Evolutionary conservation across 2,329 filamentous ascomycete species (phyloP).

Genomic region (Massarina eburnea): DNA sequence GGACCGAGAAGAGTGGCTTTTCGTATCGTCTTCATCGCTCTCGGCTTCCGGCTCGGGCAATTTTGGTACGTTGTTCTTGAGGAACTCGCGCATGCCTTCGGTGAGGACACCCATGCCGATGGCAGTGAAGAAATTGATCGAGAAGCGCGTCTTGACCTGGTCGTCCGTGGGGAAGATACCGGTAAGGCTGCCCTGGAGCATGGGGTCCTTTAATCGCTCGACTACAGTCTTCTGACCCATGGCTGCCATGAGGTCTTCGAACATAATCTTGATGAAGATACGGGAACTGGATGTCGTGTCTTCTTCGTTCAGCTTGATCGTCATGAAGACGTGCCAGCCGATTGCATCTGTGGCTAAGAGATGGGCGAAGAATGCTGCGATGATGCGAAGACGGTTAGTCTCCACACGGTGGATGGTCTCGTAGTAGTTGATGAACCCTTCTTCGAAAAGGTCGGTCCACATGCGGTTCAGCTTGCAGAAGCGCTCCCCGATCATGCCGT

Average conservation of each 20-base stretch:
- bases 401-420: slow-evolving; percentile 97
- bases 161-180: slow-evolving; percentile 90
- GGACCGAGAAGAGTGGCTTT: slow-evolving; percentile 38
- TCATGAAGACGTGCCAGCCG: slow-evolving; percentile 85
- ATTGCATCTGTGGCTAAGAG: slow-evolving; percentile 85
- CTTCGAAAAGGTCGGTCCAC: slow-evolving; percentile 91
- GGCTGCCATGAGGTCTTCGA: slow-evolving; percentile 87
- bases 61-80: slow-evolving; percentile 82
- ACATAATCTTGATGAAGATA: slow-evolving; percentile 98
- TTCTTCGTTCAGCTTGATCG: slow-evolving; percentile 90
- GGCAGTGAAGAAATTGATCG: slow-evolving; percentile 99
- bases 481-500: slow-evolving; percentile 88
- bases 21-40: slow-evolving; percentile 36
- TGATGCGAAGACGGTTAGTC: slow-evolving; percentile 91
- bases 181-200: slow-evolving; percentile 73
- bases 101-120: slow-evolving; percentile 95
- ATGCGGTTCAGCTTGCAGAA: slow-evolving; percentile 95
- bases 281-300: slow-evolving; percentile 95
- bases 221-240: slow-evolving; percentile 81
- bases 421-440: slow-evolving; percentile 89
- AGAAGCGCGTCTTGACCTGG: slow-evolving; percentile 87
- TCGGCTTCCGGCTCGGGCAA: slow-evolving; percentile 63
- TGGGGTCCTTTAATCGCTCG: slow-evolving; percentile 72
- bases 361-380: slow-evolving; percentile 92
- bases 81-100: slow-evolving; percentile 88